A percentile compares a stretch with the other conserved stretches of the same genome.
Evolutionary conservation across 2,329 filamentous ascomycete genomes (phyloP).

Genomic region (Exophiala viscosa): DNA sequence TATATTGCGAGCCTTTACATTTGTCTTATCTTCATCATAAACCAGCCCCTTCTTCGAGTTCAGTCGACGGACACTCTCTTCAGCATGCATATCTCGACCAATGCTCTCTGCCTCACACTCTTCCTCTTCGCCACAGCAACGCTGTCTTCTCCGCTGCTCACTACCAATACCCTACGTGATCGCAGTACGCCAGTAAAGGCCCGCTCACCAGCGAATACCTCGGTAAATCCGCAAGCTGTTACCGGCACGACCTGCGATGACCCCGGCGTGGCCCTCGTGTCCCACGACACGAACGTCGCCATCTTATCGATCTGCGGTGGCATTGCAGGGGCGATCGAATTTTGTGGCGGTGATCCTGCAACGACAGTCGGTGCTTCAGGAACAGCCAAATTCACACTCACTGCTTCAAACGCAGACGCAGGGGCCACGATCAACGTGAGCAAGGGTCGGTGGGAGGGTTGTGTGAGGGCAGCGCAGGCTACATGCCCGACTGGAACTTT

Average conservation of each 20-base stretch:
- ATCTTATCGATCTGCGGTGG: conserved; percentile 50
- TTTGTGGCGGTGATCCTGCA: conserved; percentile 46
- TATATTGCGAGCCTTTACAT: too few relatives aligned
- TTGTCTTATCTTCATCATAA: too few relatives aligned
- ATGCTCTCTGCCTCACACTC: background rate
- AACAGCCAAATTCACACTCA: conserved; percentile 49
- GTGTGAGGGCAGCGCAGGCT: conserved; percentile 51
- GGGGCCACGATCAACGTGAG: conserved; percentile 53
- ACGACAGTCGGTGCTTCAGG: conserved; percentile 47
- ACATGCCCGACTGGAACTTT: conserved; percentile 50
- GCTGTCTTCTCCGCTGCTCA: background rate
- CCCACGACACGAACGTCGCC: conserved; percentile 50
- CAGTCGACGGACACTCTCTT: background rate
- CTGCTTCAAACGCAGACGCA: conserved; percentile 31
- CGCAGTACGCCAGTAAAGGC: background rate
- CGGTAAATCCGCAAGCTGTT: conserved; percentile 32
- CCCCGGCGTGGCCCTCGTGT: conserved; percentile 41
- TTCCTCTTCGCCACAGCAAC: background rate
- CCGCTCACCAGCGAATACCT: conserved; percentile 22
- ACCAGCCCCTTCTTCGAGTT: too few relatives aligned
- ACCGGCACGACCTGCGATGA: conserved; percentile 35
- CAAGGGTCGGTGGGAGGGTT: conserved; percentile 53
- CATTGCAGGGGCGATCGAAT: conserved; percentile 45
- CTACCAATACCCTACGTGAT: background rate
- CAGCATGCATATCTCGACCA: background rate